Evolutionary conservation across 768 basidiomycete species (phyloP), one percentile per base, ranked within the genome.

Genomic region (Dentipellis sp.): DNA sequence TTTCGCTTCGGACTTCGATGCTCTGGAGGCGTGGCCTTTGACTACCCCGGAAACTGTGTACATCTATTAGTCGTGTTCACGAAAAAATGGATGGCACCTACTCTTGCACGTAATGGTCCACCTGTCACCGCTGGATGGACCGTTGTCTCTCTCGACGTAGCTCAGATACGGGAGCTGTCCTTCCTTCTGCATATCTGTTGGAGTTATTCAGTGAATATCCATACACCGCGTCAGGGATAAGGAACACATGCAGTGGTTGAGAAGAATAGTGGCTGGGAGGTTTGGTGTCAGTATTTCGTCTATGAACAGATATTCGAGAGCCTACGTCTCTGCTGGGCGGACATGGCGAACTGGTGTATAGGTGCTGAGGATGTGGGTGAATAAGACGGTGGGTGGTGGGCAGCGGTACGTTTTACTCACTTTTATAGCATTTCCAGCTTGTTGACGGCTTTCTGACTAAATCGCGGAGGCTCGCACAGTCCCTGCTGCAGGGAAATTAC

Each of bases 21-120:
- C 34, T 10, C 75, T 80, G 1, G 63, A 69, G 5, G 75, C 82
- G 10, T 69, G 71, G 34, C 82, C 84, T 66, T 72, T 74, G 8
- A 72, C 67, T 55, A 29, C 12, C 35, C 60, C 60, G 8, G 48
- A 12, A 17, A 61, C 60, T 61, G 34, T 22, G 10, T 11, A 19
- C 16, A 38, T 6, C 51, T n/a, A 39, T 19, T n/a, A 11, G 23
- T 6, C 23, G 23, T 9, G 12, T 8, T 19, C 36, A 42, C 45
- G 19, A n/a, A 12, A 2, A 4, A 16, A n/a, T 19, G 51, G 29
- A 47, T 9, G 17, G 2, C 47, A 54, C 79, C 62, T 61, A 60
- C 61, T 48, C 14, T 53, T 62, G 19, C 53, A 49, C 0, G 11
- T 22, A 0, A 58, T 17, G 19, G 59, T 21, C 61, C 61, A 62